phyloP scores from a whole-genome alignment of 169 alveolate species.

The Cryptosporidium canis region DNA sequence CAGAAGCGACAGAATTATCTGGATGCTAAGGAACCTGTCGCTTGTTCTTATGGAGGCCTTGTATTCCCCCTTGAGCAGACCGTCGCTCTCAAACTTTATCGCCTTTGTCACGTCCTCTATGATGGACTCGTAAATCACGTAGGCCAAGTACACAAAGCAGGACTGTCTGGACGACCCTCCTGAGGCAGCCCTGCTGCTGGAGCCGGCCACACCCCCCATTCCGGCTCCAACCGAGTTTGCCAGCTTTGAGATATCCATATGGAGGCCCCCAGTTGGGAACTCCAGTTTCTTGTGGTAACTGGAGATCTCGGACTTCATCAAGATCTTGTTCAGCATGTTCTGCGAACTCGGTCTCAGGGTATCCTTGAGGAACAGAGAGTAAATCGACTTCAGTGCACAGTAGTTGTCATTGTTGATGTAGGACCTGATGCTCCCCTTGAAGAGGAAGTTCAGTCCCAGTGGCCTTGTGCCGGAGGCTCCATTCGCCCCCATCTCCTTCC shows the following conservation, averaged over 20 bases:
- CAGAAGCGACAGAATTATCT: slow-evolving; percentile 21
- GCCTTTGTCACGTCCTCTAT: slow-evolving; percentile 38
- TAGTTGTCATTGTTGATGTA: slow-evolving; percentile 28
- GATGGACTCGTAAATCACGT: slow-evolving; percentile 55
- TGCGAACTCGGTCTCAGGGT: slow-evolving; percentile 19
- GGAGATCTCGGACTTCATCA: neutral
- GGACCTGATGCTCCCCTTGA: slow-evolving; percentile 25
- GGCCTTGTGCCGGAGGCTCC: too few species aligned
- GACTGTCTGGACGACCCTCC: slow-evolving; percentile 2
- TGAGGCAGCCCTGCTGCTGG: neutral
- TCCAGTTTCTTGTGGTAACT: slow-evolving; percentile 8
- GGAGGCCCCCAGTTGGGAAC: slow-evolving; percentile 11
- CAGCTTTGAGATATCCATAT: slow-evolving; percentile 30
- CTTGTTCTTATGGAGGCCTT: neutral
- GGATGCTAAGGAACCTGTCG: slow-evolving; percentile 39
- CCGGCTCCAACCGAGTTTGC: neutral
- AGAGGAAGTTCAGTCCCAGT: neutral
- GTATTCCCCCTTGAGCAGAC: neutral
- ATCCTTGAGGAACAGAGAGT: slow-evolving; percentile 27
- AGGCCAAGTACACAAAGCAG: slow-evolving; percentile 18
- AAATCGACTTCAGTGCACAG: slow-evolving; percentile 42
- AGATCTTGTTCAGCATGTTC: slow-evolving; percentile 23
- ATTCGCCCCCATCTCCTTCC: neutral
- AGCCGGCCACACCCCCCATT: neutral
- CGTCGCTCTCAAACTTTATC: slow-evolving; percentile 4